phyloP scores from a whole-genome alignment of 2,329 filamentous ascomycete species.

The Xylariaceae sp. region DNA sequence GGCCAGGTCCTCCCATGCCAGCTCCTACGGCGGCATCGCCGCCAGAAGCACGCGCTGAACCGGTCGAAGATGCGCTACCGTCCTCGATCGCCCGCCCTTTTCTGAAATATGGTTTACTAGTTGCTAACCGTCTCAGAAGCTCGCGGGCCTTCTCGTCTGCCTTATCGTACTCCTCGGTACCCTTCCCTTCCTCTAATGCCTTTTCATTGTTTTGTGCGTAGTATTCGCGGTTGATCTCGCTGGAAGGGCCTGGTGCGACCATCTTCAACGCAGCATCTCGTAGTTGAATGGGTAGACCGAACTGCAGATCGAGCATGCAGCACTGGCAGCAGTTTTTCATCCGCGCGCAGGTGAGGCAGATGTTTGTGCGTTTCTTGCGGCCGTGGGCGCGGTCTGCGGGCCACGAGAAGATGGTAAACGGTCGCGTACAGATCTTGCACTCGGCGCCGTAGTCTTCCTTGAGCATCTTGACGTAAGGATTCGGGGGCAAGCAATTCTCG shows the following conservation, averaged over 20 bases:
- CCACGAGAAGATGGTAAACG: constrained; percentile 95
- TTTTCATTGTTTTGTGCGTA: constrained; percentile 97
- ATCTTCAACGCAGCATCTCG: constrained; percentile 96
- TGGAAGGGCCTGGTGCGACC: constrained; percentile 88
- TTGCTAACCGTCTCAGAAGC: constrained; percentile 75
- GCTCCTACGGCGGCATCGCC: constrained; percentile 51
- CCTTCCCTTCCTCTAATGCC: constrained; percentile 86
- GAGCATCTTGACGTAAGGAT: constrained; percentile 97
- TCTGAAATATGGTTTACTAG: constrained; percentile 92
- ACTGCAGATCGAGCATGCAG: constrained; percentile 97
- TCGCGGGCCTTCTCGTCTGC: constrained; percentile 96
- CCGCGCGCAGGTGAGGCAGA: constrained; percentile 93
- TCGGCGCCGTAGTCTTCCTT: constrained; percentile 93
- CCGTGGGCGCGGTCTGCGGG: constrained; percentile 82
- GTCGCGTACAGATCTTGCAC: constrained; percentile 85
- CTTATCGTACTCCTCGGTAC: constrained; percentile 88
- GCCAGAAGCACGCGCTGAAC: constrained; percentile 35
- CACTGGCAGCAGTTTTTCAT: constrained; percentile 99
- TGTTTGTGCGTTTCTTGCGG: constrained; percentile 88
- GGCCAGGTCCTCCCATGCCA: constrained; percentile 62
- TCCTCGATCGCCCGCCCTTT: constrained; percentile 75
- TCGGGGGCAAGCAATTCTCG: constrained; percentile 91
- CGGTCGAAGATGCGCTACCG: constrained; percentile 38
- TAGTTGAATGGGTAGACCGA: constrained; percentile 90
- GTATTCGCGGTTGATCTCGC: constrained; percentile 92